Percentiles rank a stretch among this genome's conserved stretches.
Conservation (phyloP, 2,329 filamentous ascomycete species). For the Fusarium proliferatum region DNA sequence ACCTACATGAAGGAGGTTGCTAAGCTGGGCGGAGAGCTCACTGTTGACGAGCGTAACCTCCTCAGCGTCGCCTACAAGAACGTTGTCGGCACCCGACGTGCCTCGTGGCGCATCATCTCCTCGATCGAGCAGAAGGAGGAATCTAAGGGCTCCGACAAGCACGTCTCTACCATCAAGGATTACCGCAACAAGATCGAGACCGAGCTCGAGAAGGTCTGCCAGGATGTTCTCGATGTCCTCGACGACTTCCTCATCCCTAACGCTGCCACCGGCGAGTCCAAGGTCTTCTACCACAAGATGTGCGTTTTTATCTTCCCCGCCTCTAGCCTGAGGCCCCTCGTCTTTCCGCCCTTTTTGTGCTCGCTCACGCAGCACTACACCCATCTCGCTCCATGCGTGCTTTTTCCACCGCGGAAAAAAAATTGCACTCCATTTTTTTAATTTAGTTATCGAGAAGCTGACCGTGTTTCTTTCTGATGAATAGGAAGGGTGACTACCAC, state of each 20-base stretch:
- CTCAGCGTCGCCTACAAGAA: constrained; percentile 99
- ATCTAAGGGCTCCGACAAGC: constrained; percentile 96
- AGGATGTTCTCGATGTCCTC: constrained; percentile 95
- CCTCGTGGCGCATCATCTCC: constrained; percentile 99
- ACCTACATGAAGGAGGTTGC: constrained; percentile 99
- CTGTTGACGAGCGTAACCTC: constrained; percentile 98
- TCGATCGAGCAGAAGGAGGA: constrained; percentile 99
- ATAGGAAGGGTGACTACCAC: constrained; percentile 95
- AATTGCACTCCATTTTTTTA: constrained; percentile 2
- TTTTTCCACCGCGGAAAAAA: constrained; percentile 1
- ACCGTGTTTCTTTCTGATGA: constrained; percentile 17
- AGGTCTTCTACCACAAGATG: constrained; percentile 99
- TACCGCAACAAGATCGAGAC: constrained; percentile 99
- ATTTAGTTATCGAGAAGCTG: constrained; percentile 15
- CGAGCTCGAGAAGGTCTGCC: constrained; percentile 97
- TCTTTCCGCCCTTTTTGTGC: constrained; percentile 28
- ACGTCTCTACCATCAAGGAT: constrained; percentile 92
- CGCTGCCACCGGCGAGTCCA: constrained; percentile 96
- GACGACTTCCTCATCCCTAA: constrained; percentile 95
- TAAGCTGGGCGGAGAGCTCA: constrained; percentile 83
- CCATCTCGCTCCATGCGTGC: constrained; percentile 12
- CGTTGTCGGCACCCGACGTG: constrained; percentile 96
- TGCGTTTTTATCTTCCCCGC: constrained; percentile 61
- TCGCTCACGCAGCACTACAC: constrained; percentile 21
- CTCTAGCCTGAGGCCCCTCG: constrained; percentile 35